Percentiles rank a stretch among this genome's conserved stretches.
Evolutionary conservation across 805 yeast genomes (phyloP).

Genomic region (Sugiyamaella qingdaonensis): DNA sequence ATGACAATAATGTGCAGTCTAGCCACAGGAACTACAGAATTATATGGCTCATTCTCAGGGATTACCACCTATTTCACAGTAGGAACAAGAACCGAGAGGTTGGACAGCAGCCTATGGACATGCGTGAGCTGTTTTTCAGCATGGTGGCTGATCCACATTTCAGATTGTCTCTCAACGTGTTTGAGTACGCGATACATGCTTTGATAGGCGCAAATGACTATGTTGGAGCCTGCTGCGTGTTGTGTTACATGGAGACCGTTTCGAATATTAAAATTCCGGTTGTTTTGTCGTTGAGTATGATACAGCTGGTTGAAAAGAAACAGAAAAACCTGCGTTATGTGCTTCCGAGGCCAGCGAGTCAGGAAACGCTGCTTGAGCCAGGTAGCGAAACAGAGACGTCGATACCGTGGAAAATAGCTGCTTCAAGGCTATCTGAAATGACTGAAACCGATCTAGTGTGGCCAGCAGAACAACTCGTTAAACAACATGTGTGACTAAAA

Average conservation of each 20-base stretch:
- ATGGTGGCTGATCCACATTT: conserved; percentile 17
- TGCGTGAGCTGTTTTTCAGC: conserved; percentile 11
- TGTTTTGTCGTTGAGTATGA: conserved; percentile 12
- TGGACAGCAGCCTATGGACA: conserved; percentile 2
- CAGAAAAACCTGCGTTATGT: conserved; percentile 1
- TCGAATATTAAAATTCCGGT: conserved; percentile 14
- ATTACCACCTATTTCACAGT: conserved; percentile 6
- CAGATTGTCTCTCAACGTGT: conserved; percentile 16
- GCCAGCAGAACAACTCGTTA: neutral
- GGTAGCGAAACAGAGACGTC: neutral
- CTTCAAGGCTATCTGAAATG: neutral
- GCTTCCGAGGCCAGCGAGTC: conserved; percentile 9
- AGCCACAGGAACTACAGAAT: conserved; percentile 15
- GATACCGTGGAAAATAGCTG: neutral
- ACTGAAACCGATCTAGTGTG: neutral
- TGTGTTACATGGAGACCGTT: conserved; percentile 18
- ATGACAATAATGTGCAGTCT: neutral
- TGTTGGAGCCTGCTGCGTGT: conserved; percentile 14
- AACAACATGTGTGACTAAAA: neutral
- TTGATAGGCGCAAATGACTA: conserved; percentile 16
- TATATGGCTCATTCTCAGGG: conserved; percentile 17
- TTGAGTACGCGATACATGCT: conserved; percentile 18
- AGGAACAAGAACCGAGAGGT: neutral
- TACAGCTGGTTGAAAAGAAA: conserved; percentile 15
- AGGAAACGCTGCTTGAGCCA: conserved; percentile 9